phyloP scores from a whole-genome alignment of 2,329 filamentous ascomycete genomes.

The Colletotrichum sp. region DNA sequence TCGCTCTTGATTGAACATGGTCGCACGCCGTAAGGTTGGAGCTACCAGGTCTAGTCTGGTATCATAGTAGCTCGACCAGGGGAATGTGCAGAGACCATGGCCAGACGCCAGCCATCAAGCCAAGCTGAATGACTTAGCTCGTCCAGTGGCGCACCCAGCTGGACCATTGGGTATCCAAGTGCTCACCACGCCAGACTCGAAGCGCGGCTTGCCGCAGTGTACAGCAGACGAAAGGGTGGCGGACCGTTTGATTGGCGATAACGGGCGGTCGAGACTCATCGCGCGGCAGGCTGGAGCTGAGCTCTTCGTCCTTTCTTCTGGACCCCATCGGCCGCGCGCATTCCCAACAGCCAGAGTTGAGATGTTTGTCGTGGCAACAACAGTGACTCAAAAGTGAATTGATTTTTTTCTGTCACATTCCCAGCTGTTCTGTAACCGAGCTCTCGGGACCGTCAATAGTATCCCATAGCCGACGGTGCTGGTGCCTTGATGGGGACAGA shows the following conservation, averaged over 20 bases:
- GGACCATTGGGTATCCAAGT: not conserved
- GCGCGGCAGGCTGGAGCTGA: not conserved
- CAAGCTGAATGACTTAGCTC: not conserved
- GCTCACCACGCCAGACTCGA: not conserved
- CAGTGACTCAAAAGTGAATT: not conserved
- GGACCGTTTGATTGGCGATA: not conserved
- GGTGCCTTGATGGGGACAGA: not conserved
- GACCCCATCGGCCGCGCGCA: not conserved
- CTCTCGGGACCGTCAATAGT: constrained; percentile 13
- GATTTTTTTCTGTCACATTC: not conserved
- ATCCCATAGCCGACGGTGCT: not conserved
- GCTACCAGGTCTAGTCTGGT: not conserved
- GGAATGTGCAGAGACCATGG: not conserved
- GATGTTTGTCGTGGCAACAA: constrained; percentile 9
- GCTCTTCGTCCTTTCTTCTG: not conserved
- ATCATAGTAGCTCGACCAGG: not conserved
- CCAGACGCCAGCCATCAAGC: constrained; percentile 13
- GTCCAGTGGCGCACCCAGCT: not conserved
- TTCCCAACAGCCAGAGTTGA: not conserved
- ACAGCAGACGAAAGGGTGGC: not conserved
- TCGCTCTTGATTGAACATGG: not conserved
- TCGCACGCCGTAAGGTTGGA: not conserved
- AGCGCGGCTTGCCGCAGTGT: not conserved
- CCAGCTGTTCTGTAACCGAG: not conserved
- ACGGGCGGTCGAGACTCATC: not conserved